Evolutionary conservation across 306 rosid genomes (phyloP).

Genomic region (Dicorynia guianensis): DNA sequence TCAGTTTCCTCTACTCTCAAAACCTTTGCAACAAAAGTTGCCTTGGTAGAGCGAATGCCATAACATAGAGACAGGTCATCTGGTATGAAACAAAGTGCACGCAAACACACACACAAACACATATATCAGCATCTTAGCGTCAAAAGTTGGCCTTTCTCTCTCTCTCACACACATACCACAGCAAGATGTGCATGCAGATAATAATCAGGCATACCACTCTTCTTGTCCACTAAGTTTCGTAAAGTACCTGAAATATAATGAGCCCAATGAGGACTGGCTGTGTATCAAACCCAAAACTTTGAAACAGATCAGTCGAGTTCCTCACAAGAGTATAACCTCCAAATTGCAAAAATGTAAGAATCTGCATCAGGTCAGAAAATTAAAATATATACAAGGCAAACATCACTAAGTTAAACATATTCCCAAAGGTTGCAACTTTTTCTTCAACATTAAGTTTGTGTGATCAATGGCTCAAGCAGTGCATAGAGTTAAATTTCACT

Average conservation of each 20-base stretch:
- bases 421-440: constrained; percentile 22
- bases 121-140: too few relatives aligned
- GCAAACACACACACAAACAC: too few relatives aligned
- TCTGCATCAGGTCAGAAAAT: constrained; percentile 52
- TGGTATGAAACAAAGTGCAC: too few relatives aligned
- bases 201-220: not conserved
- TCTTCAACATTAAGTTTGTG: constrained; percentile 1
- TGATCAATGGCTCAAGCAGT: constrained; percentile 24
- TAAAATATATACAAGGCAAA: constrained; percentile 34
- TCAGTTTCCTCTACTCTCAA: too few relatives aligned
- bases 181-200: constrained; percentile 19
- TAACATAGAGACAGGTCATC: too few relatives aligned
- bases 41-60: too few relatives aligned
- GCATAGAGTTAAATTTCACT: not conserved
- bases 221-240: constrained; percentile 11
- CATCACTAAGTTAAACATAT: constrained; percentile 27
- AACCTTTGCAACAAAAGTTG: too few relatives aligned
- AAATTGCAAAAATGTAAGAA: constrained; percentile 93
- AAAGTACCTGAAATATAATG: constrained; percentile 83
- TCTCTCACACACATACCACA: constrained; percentile 17
- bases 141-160: too few relatives aligned
- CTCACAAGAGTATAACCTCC: constrained; percentile 97
- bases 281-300: constrained; percentile 91
- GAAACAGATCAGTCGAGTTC: constrained; percentile 82
- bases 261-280: constrained; percentile 97